Evolutionary conservation across 371 early-diverging fungal genomes (phyloP), one percentile per base, ranked within the genome.

Genomic region (Mycotypha africana): DNA sequence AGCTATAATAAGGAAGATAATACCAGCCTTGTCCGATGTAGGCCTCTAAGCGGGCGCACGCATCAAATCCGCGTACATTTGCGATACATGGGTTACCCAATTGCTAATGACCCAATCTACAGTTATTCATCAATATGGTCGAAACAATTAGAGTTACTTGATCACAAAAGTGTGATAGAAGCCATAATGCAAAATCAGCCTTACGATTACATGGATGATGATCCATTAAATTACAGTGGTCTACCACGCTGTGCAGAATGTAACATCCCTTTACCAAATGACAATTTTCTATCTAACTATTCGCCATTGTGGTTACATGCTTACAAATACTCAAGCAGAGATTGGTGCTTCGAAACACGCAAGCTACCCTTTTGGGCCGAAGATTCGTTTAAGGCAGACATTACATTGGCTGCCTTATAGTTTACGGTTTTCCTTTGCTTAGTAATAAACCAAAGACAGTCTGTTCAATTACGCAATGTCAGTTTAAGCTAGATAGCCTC

Each of bases 21-120:
- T 3, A 82, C 86, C 0, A 86, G 86, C 40, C 70, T 92, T 2
- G 79, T 88, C 16, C 49, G 62, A 42, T 86, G 86, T 67, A 66
- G 77, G 42, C 99, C 99, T 0, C 56, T 88, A 17, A 98, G 98
- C 0, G 99, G 99, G 3, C 77, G 99, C 35, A 97, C 99, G 0
- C 99, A 99, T 61, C 99, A 99, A 69, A 99, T 99, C 47, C 88
- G 99, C 37, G 97, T 98, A 14, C 99, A 99, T 66, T 69, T 99
- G 35, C 90, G 92, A 58, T 88, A 81, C 58, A 78, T 99, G 1
- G 99, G 99, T 5, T 82, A 80, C 58, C 98, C 99, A 0, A 98
- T 99, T 45, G 91, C 88, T 28, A 97, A 99, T 62, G 99, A 99
- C 62, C 92, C 95, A 3, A 62, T 95, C 3, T 98, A 97, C 61